Evolutionary conservation across 2,329 filamentous ascomycete genomes (phyloP).

Genomic region (Neonectria hederae): DNA sequence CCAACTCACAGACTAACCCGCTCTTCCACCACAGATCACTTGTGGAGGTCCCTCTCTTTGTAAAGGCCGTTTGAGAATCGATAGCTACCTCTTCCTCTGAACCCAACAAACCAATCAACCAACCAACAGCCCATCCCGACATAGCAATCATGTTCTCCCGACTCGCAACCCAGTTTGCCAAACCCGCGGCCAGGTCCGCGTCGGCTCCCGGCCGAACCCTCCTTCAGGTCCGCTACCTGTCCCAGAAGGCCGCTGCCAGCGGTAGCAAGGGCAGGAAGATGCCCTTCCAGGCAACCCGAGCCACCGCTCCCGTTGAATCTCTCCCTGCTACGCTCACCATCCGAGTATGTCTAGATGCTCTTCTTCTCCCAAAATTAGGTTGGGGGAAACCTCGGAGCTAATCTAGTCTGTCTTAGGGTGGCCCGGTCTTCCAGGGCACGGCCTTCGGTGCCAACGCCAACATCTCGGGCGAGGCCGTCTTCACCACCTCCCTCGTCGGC

Average conservation of each 20-base stretch:
- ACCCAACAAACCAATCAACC: slow-evolving; percentile 18
- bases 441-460: slow-evolving; percentile 97
- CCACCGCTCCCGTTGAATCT: slow-evolving; percentile 70
- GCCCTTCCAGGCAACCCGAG: slow-evolving; percentile 65
- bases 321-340: slow-evolving; percentile 87
- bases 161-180: slow-evolving; percentile 62
- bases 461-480: slow-evolving; percentile 97
- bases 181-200: slow-evolving; percentile 60
- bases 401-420: slow-evolving; percentile 67
- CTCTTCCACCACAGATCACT: slow-evolving; percentile 47
- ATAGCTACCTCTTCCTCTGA: slow-evolving; percentile 16
- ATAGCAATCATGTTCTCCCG: slow-evolving; percentile 65
- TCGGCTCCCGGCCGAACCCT: slow-evolving; percentile 51
- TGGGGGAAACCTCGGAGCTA: slow-evolving; percentile 4
- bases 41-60: slow-evolving; percentile 53
- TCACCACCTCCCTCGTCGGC: slow-evolving; percentile 96
- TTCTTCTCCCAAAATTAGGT: neutral
- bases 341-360: slow-evolving; percentile 65
- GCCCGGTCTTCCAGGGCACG: slow-evolving; percentile 94
- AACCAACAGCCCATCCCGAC: slow-evolving; percentile 12
- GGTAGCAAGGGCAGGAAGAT: slow-evolving; percentile 76
- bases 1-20: slow-evolving; percentile 28
- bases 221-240: slow-evolving; percentile 51
- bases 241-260: slow-evolving; percentile 61
- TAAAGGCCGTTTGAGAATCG: slow-evolving; percentile 34